phyloP scores from a whole-genome alignment of 352 stramenopile species.

The Pythium brassicae region DNA sequence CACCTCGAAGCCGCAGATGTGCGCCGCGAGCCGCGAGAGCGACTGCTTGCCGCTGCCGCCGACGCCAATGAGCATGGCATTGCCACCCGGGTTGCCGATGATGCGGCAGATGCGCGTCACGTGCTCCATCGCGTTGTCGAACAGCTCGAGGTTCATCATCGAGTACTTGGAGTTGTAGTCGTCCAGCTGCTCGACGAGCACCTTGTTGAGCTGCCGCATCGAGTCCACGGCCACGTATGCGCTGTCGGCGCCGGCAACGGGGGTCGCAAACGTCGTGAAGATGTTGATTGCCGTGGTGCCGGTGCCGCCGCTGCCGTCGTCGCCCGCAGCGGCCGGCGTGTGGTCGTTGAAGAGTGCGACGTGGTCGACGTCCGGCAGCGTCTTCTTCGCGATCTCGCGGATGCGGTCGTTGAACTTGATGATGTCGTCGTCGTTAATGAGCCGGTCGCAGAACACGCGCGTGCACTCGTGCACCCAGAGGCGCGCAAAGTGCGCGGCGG shows the following conservation, averaged over 20 bases:
- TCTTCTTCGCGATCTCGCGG: slow-evolving; percentile 91
- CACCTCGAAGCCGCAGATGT: slow-evolving; percentile 96
- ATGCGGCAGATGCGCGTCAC: slow-evolving; percentile 96
- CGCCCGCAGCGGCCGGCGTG: slow-evolving; percentile 18
- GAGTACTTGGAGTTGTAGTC: slow-evolving; percentile 97
- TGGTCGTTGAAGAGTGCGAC: slow-evolving; percentile 80
- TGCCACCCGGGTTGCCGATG: slow-evolving; percentile 94
- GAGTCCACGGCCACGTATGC: slow-evolving; percentile 70
- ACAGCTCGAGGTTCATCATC: slow-evolving; percentile 98
- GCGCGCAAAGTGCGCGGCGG: slow-evolving; percentile 75
- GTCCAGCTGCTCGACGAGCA: slow-evolving; percentile 93
- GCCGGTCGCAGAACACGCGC: slow-evolving; percentile 96
- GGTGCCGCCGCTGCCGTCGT: slow-evolving; percentile 18
- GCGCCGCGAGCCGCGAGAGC: slow-evolving; percentile 93
- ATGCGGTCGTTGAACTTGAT: slow-evolving; percentile 91
- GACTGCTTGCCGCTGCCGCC: slow-evolving; percentile 96
- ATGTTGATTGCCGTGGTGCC: slow-evolving; percentile 77
- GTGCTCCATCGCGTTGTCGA: slow-evolving; percentile 97
- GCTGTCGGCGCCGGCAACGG: slow-evolving; percentile 54
- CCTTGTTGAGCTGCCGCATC: slow-evolving; percentile 86
- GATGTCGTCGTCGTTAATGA: slow-evolving; percentile 95
- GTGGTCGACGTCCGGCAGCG: slow-evolving; percentile 83
- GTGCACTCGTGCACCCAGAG: slow-evolving; percentile 96
- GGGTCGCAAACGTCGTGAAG: slow-evolving; percentile 93
- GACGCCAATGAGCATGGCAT: slow-evolving; percentile 97